Conservation (phyloP, 495 filamentous ascomycete species). For the Trichoderma orchidacearum region DNA sequence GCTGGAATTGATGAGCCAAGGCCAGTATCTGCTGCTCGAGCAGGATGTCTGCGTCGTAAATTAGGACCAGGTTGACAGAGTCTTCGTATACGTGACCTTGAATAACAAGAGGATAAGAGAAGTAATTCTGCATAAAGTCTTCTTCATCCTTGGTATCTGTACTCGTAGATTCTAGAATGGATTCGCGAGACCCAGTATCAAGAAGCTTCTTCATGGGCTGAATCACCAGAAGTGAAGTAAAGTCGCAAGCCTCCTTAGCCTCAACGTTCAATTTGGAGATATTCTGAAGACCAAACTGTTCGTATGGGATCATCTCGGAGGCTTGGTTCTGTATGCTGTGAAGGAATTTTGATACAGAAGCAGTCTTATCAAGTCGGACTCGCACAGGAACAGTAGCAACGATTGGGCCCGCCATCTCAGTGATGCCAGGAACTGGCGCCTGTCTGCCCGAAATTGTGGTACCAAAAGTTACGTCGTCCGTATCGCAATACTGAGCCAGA, state of each 20-base stretch:
- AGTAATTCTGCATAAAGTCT: neutral
- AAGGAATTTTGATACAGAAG: slow-evolving; percentile 7
- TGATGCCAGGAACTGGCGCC: slow-evolving; percentile 28
- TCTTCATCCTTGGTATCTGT: neutral
- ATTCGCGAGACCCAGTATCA: neutral
- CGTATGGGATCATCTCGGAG: slow-evolving; percentile 22
- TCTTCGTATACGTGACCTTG: neutral
- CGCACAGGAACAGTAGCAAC: slow-evolving; percentile 46
- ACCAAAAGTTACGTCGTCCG: slow-evolving; percentile 31
- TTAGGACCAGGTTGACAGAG: neutral
- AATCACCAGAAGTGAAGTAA: neutral
- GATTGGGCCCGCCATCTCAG: slow-evolving; percentile 34
- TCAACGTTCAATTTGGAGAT: slow-evolving; percentile 8
- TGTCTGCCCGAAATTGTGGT: slow-evolving; percentile 34
- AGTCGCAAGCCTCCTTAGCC: slow-evolving; percentile 3
- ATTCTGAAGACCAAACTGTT: slow-evolving; percentile 33
- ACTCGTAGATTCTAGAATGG: neutral
- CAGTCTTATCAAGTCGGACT: slow-evolving; percentile 6
- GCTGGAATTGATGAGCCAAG: neutral
- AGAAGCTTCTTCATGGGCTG: neutral
- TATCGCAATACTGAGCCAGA: slow-evolving; percentile 20
- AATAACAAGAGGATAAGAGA: neutral
- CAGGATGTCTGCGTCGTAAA: neutral
- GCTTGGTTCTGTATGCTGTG: slow-evolving; percentile 17
- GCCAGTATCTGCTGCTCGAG: neutral